Percentiles rank a stretch among this genome's conserved stretches.
Conservation (phyloP, 2,329 filamentous ascomycete species). For the Colletotrichum falcatum region DNA sequence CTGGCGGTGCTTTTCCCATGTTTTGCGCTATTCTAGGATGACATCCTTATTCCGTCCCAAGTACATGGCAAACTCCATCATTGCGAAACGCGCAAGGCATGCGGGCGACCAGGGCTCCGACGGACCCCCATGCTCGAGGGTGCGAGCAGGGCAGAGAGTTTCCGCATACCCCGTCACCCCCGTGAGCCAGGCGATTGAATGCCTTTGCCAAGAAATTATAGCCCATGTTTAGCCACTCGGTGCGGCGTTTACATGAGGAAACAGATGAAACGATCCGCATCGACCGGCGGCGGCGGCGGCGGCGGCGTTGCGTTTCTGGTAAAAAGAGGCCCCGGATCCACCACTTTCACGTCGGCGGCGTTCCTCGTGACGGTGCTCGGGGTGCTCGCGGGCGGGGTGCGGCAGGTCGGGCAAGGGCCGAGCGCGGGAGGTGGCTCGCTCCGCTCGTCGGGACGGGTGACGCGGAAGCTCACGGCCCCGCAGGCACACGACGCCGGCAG, state of each 20-base stretch:
- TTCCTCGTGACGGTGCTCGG: constrained; percentile 51
- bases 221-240: neutral
- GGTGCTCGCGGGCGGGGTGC: constrained; percentile 19
- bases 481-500: constrained; percentile 48
- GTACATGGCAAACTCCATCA: neutral
- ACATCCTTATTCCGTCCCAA: constrained; percentile 20
- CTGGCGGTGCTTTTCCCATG: neutral
- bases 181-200: neutral
- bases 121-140: neutral
- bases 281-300: neutral
- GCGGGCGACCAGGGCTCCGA: constrained; percentile 20
- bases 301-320: neutral
- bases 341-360: constrained; percentile 65
- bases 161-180: no score
- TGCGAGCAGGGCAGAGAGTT: no score
- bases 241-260: neutral
- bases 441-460: constrained; percentile 64
- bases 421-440: constrained; percentile 59
- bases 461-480: constrained; percentile 61
- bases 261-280: no score
- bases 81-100: constrained; percentile 24
- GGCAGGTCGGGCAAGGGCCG: constrained; percentile 62
- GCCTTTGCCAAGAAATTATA: neutral
- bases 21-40: neutral
- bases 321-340: constrained; percentile 60